These are phyloP conservation scores for Fusarium haematococcum DNA, from an alignment of 2,329 filamentous ascomycete genomes.

Conservation along the genomic window DNA sequence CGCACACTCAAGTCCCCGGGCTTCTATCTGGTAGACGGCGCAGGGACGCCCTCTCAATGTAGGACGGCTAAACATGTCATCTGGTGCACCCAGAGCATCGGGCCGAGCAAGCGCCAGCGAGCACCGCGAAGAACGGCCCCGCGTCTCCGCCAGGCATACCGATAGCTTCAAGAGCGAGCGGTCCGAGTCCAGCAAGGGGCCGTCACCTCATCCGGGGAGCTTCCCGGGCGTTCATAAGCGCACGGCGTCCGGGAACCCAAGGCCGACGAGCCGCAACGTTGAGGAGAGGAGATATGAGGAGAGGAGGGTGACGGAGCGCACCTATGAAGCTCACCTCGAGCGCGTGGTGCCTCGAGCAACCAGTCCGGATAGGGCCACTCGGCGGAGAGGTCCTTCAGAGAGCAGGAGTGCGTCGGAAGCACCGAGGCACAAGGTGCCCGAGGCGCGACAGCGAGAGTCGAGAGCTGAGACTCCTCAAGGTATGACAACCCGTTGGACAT, in stretches of 20 bases:
- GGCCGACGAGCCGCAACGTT: constrained; percentile 59
- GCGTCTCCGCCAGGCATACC: constrained; percentile 49
- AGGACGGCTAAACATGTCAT: constrained; percentile 55
- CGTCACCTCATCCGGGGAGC: constrained; percentile 50
- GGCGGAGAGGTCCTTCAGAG: constrained; percentile 51
- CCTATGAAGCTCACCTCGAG: constrained; percentile 71
- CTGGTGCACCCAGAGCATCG: constrained; percentile 55
- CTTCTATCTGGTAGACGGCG: not conserved
- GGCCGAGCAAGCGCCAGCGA: constrained; percentile 58
- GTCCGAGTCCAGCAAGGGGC: constrained; percentile 52
- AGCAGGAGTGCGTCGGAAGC: constrained; percentile 54
- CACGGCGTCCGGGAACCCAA: constrained; percentile 67
- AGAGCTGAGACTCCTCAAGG: constrained; percentile 63
- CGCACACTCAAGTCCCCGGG: not conserved
- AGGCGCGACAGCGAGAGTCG: constrained; percentile 58
- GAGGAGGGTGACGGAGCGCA: constrained; percentile 66
- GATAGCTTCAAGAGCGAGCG: constrained; percentile 51
- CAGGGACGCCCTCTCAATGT: constrained; percentile 47
- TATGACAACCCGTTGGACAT: constrained; percentile 46
- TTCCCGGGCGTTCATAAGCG: constrained; percentile 64
- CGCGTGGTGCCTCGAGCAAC: constrained; percentile 67
- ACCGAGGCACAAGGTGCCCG: constrained; percentile 56
- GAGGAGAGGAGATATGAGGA: constrained; percentile 61
- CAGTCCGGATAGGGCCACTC: constrained; percentile 69
- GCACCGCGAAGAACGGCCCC: constrained; percentile 50